Conservation (phyloP, 352 stramenopile species). For the Phytophthora rubi region DNA sequence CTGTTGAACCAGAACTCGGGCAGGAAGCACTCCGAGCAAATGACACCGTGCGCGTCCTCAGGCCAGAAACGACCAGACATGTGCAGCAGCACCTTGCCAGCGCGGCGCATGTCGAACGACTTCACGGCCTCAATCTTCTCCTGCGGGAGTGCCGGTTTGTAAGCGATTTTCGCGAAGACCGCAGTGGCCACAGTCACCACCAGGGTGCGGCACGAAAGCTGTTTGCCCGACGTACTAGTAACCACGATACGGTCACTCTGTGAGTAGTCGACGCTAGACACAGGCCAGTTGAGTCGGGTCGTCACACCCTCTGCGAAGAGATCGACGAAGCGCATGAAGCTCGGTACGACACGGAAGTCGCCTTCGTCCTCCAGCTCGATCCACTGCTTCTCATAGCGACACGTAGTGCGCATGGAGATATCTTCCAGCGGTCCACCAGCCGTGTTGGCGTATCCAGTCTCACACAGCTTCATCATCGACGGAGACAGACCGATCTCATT, state of each 20-base stretch:
- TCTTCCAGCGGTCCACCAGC: constrained; percentile 68
- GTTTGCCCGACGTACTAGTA: constrained; percentile 60
- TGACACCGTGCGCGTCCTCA: constrained; percentile 73
- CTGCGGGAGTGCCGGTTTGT: constrained; percentile 61
- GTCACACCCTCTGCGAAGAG: constrained; percentile 58
- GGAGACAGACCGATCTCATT: constrained; percentile 55
- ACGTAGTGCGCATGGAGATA: constrained; percentile 83
- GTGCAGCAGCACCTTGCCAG: constrained; percentile 80
- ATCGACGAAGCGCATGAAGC: constrained; percentile 73
- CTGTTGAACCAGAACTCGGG: constrained; percentile 88
- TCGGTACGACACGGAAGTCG: constrained; percentile 76
- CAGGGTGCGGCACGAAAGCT: constrained; percentile 61
- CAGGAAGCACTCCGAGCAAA: constrained; percentile 85
- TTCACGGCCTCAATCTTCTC: constrained; percentile 62
- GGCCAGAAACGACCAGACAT: constrained; percentile 75
- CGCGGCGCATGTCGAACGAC: constrained; percentile 79
- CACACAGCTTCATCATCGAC: constrained; percentile 86
- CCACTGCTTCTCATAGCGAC: constrained; percentile 85
- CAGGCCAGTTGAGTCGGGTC: constrained; percentile 61
- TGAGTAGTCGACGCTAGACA: constrained; percentile 67
- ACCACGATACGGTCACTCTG: constrained; percentile 54
- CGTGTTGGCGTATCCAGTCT: constrained; percentile 84
- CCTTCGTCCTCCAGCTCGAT: constrained; percentile 84
- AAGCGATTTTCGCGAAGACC: constrained; percentile 79
- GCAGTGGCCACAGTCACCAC: constrained; percentile 83